Conservation (phyloP, 345 rosid genomes). For the Clausena lansium region DNA sequence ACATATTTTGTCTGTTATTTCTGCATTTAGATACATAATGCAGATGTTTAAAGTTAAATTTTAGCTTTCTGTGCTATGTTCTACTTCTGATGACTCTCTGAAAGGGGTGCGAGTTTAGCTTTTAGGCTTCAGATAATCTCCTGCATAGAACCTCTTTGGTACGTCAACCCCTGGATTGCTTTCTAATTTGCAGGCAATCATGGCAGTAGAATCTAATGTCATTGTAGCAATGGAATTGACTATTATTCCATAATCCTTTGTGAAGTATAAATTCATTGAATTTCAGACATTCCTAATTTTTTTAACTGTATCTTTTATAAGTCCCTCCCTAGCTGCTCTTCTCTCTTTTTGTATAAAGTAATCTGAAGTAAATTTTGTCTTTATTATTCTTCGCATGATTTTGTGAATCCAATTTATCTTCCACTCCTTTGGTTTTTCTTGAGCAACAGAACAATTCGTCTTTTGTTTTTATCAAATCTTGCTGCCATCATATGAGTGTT, state of each 20-base stretch:
- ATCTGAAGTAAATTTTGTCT: not conserved
- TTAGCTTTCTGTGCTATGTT: not conserved
- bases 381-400: not conserved
- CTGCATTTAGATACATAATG: not conserved
- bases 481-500: not conserved
- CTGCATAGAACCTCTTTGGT: not conserved
- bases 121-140: not conserved
- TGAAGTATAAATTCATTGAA: not conserved
- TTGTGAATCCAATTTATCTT: constrained; percentile 17
- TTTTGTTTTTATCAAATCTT: not conserved
- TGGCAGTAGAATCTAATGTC: not conserved
- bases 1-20: not conserved
- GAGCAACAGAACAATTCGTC: not conserved
- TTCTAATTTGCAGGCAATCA: not conserved
- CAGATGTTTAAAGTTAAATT: not conserved
- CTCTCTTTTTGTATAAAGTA: not conserved
- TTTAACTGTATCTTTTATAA: not conserved
- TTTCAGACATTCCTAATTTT: not conserved
- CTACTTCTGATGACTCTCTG: not conserved
- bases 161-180: not conserved
- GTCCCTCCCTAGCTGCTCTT: not conserved
- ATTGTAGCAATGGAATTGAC: not conserved
- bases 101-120: not conserved
- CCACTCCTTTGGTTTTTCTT: not conserved
- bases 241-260: not conserved